Evolutionary conservation across 352 stramenopile species (phyloP), one percentile per base, ranked within the genome.

Genomic region (Phytopythium cucurbitacearum): DNA sequence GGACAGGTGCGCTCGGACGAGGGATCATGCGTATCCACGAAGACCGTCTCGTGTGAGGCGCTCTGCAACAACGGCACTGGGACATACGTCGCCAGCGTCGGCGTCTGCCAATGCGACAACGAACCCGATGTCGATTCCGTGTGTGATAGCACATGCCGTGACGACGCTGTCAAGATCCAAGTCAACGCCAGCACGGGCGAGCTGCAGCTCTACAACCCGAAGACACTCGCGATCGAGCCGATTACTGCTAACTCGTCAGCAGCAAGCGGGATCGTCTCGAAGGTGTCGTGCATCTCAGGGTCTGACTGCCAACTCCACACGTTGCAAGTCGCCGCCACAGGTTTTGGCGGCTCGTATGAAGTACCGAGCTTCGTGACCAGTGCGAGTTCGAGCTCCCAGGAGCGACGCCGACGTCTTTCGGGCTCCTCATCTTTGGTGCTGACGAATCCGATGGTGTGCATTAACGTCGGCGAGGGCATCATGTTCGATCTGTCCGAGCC

Each of bases 101-200:
- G 91, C 0, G 53, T 97, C 7, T 98, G 91, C 40, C 81, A 97
- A 48, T 98, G 90, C 53, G 72, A 92, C 33, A 68, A 80, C 9
- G 65, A 87, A 21, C 64, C 67, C 5, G 73, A 90, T 33, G 52
- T 98, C 2, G 85, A 95, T 46, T 65, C 71, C 0, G 50, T 93
- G 0, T 98, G 91, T 56, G 73, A 96, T 60, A 70, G 73, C 40
- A 73, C 67, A 16, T 98, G 91, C 56, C 74, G 85, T 0, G 61
- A 71, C 0, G 65, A 64, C 44, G 71, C 76, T 0, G 40, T 62
- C 10, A 76, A 87, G 40, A 48, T 93, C 10, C 76, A 76, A 37
- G 68, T 94, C 21, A 81, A 90, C 47, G 67, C 67, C 34, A 66
- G 38, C 36, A 89, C 78, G 0, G 69, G 69, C 1, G 47, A 69